Percentiles rank a stretch among this genome's conserved stretches.
Conservation (phyloP, 805 yeast genomes). For the Wickerhamiella hasegawae region DNA sequence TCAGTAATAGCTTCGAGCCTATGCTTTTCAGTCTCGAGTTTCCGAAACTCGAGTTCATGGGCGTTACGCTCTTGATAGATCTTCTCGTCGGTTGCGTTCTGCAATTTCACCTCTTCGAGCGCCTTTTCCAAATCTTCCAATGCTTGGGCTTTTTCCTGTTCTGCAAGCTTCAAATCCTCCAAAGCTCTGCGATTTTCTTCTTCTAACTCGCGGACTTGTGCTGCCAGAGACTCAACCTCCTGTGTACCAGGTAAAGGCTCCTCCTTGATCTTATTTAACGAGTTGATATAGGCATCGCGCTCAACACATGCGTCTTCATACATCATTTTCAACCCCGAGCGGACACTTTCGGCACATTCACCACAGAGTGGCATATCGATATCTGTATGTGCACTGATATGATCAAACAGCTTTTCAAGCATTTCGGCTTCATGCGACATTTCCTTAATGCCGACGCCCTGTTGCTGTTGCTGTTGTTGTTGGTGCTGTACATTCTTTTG, state of each 20-base stretch:
- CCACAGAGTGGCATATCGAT: constrained; percentile 77
- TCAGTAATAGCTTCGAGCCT: constrained; percentile 49
- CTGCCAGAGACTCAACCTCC: constrained; percentile 30
- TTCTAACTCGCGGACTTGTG: constrained; percentile 32
- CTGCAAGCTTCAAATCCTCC: constrained; percentile 24
- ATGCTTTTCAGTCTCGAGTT: constrained; percentile 39
- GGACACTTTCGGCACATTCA: constrained; percentile 60
- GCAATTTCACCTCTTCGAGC: constrained; percentile 22
- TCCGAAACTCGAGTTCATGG: constrained; percentile 35
- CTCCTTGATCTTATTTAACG: constrained; percentile 50
- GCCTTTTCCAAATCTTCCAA: constrained; percentile 30
- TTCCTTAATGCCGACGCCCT: not conserved
- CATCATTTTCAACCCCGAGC: constrained; percentile 47
- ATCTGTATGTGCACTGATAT: constrained; percentile 55
- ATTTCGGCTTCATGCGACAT: constrained; percentile 10
- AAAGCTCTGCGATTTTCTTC: constrained; percentile 21
- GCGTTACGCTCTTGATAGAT: constrained; percentile 37
- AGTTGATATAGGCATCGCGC: constrained; percentile 60
- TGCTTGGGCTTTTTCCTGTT: constrained; percentile 21
- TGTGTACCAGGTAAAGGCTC: constrained; percentile 32
- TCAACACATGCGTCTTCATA: constrained; percentile 63
- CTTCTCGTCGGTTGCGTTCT: constrained; percentile 22
- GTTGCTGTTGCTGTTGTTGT: not conserved
- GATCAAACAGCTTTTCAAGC: constrained; percentile 50
- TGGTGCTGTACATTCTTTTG: too few relatives aligned